phyloP scores from a whole-genome alignment of 257 asterid species.

The Solanum pinnatisectum region DNA sequence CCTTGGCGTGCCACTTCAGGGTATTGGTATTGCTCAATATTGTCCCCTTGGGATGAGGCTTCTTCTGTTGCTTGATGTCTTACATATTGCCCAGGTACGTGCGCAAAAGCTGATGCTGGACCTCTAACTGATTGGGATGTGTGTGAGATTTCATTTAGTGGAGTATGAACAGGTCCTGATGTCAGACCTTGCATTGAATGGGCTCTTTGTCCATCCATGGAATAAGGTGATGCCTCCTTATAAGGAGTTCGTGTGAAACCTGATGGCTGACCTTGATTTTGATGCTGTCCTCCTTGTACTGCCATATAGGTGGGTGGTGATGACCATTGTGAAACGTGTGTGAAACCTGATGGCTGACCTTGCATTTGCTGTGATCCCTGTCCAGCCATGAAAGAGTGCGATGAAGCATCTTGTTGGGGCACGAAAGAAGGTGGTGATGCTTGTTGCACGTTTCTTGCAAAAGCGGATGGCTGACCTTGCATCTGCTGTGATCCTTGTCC shows the following conservation, averaged over 20 bases:
- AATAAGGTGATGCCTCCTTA: not conserved
- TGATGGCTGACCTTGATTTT: slow-evolving; percentile 21
- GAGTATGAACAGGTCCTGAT: not conserved
- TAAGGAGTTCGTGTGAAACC: not conserved
- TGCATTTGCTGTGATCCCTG: not conserved
- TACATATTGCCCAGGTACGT: not conserved
- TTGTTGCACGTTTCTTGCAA: not conserved
- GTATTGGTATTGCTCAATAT: not conserved
- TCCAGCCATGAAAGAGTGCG: not conserved
- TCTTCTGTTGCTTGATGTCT: not conserved
- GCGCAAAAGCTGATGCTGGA: not conserved
- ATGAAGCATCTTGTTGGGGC: not conserved
- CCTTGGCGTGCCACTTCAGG: not conserved
- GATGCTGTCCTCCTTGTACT: slow-evolving; percentile 5
- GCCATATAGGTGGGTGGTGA: slow-evolving; percentile 2
- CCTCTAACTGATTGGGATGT: not conserved
- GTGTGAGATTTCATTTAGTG: not conserved
- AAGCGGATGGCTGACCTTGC: not conserved
- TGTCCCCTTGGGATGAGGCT: not conserved
- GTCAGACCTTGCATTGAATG: not conserved
- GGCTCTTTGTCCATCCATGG: not conserved
- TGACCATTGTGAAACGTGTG: not conserved
- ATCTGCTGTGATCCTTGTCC: not conserved
- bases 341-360: not conserved
- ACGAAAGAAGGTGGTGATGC: not conserved